Conservation (phyloP, 768 basidiomycete genomes). For the Amanita rubescens region DNA sequence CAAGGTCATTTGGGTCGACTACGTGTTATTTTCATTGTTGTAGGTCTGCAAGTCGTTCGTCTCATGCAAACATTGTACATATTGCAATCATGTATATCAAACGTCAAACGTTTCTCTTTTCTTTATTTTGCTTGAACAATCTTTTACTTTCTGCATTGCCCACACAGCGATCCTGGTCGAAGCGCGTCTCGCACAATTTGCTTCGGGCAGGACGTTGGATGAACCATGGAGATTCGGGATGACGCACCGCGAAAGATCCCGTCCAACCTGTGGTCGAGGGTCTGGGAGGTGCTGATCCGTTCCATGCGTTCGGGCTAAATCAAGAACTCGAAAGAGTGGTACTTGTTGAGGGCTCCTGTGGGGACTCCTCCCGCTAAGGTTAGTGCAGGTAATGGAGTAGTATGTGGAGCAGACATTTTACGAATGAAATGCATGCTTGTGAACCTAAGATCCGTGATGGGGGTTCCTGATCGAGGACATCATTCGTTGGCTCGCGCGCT, state of each 20-base stretch:
- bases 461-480: too few species aligned
- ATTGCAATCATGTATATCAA: conserved; percentile 1
- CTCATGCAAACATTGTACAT: conserved; percentile 5
- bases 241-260: neutral
- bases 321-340: conserved; percentile 7
- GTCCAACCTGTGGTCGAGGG: neutral
- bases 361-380: conserved; percentile 77
- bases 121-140: neutral
- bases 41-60: conserved; percentile 2
- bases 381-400: conserved; percentile 66
- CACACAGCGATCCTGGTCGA: neutral
- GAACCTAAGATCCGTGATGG: too few species aligned
- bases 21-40: neutral
- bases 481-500: neutral
- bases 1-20: neutral
- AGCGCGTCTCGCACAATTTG: neutral
- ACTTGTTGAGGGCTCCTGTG: conserved; percentile 45
- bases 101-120: neutral
- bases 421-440: too few species aligned
- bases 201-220: neutral
- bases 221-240: conserved; percentile 2
- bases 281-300: neutral
- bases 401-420: conserved; percentile 70
- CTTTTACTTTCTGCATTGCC: neutral
- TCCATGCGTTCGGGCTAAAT: conserved; percentile 5